Evolutionary conservation across 495 filamentous ascomycete species (phyloP).

Genomic region (Annulohypoxylon bovei): DNA sequence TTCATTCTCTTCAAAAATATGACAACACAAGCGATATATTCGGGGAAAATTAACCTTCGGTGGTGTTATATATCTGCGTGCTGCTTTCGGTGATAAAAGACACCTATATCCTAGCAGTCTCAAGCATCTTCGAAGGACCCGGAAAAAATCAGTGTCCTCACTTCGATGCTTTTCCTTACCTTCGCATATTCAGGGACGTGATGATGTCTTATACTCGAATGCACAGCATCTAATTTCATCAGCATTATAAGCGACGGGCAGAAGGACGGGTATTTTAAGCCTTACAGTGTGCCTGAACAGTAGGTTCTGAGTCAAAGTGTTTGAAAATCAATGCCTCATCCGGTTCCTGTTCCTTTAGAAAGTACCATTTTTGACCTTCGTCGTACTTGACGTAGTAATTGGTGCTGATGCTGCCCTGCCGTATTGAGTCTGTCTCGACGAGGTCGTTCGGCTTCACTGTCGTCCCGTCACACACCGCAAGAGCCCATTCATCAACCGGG

Average conservation of each 20-base stretch:
- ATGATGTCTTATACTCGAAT: background rate
- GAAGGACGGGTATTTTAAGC: background rate
- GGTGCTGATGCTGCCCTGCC: background rate
- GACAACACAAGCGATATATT: too few relatives aligned
- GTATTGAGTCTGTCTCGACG: background rate
- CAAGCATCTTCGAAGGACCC: background rate
- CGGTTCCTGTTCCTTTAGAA: background rate
- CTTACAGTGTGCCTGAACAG: background rate
- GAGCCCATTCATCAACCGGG: background rate
- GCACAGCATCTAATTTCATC: background rate
- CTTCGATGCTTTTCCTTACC: background rate
- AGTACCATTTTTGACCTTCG: background rate
- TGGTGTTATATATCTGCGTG: too few relatives aligned
- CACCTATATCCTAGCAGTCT: background rate
- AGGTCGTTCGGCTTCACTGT: background rate
- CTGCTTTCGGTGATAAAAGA: too few relatives aligned
- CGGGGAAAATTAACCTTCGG: too few relatives aligned
- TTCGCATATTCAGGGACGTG: background rate
- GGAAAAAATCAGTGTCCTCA: background rate
- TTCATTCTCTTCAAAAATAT: too few relatives aligned
- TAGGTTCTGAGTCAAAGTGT: background rate
- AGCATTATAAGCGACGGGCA: background rate
- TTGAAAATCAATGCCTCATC: background rate
- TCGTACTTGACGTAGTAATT: background rate
- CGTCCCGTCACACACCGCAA: background rate